A percentile compares a stretch with the other conserved stretches of the same genome.
Conservation (phyloP, 441 rosid species). For the Populus hybrid region DNA sequence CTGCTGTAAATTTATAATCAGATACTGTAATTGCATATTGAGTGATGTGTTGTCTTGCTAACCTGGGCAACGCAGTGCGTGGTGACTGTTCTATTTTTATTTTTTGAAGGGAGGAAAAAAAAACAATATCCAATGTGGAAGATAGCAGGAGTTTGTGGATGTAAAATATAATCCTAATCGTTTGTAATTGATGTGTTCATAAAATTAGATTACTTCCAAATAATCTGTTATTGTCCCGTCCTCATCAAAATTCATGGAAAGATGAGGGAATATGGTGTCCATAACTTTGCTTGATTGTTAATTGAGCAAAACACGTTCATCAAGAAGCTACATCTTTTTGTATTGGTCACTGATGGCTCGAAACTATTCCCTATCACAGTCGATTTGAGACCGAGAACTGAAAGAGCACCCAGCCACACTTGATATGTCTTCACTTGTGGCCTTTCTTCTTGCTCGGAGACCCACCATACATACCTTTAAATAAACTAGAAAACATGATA, state of each 20-base stretch:
- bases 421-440: too few relatives aligned
- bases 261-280: too few relatives aligned
- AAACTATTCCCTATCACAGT: not conserved
- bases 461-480: too few relatives aligned
- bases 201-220: not conserved
- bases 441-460: too few relatives aligned
- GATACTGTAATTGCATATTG: slow-evolving; percentile 6
- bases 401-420: too few relatives aligned
- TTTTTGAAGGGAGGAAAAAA: not conserved
- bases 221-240: too few relatives aligned
- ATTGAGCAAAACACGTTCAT: not conserved
- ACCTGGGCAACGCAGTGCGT: not conserved
- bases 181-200: not conserved
- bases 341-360: not conserved
- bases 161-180: not conserved
- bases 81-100: not conserved
- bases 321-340: not conserved
- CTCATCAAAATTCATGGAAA: too few relatives aligned
- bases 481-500: too few relatives aligned
- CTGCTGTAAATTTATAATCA: slow-evolving; percentile 33
- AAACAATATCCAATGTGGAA: not conserved
- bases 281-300: too few relatives aligned
- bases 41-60: slow-evolving; percentile 3
- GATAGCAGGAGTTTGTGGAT: not conserved
- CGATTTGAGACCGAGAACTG: too few relatives aligned